Percentiles rank a stretch among this genome's conserved stretches.
These are phyloP conservation scores for Polytolypa hystricis DNA, from an alignment of 2,329 filamentous ascomycete genomes.

Conservation along the genomic window DNA sequence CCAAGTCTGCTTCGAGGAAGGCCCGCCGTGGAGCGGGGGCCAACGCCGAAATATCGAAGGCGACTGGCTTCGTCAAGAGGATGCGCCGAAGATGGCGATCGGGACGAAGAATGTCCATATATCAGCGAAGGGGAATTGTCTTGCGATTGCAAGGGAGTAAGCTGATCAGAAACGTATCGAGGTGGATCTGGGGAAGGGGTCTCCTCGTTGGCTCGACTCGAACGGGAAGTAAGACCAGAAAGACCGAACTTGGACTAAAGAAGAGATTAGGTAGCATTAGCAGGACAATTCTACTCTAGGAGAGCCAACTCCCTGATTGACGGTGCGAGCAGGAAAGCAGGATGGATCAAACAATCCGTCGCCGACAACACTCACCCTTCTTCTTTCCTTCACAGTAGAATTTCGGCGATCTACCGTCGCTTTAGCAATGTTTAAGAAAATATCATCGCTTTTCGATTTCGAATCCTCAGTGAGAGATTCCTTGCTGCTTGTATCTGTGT, in stretches of 20 bases:
- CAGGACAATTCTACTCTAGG: too few species aligned
- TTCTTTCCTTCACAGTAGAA: constrained; percentile 27
- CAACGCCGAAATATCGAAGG: constrained; percentile 22
- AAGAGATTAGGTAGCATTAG: background rate
- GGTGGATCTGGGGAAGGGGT: constrained; percentile 27
- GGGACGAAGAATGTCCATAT: constrained; percentile 18
- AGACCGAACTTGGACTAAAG: constrained; percentile 27
- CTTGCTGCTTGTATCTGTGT: constrained; percentile 15
- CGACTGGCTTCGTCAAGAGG: constrained; percentile 29
- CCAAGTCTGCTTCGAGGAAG: constrained; percentile 26
- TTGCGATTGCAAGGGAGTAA: constrained; percentile 26
- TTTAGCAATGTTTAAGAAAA: constrained; percentile 38
- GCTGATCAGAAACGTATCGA: constrained; percentile 19
- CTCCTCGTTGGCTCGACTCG: constrained; percentile 21
- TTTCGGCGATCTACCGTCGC: constrained; percentile 28
- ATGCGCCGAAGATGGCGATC: constrained; percentile 25
- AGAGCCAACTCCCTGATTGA: too few species aligned
- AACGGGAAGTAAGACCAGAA: constrained; percentile 26
- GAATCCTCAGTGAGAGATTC: constrained; percentile 27
- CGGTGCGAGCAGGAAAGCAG: background rate
- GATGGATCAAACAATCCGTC: background rate
- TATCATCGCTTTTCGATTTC: constrained; percentile 31
- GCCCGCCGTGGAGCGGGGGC: constrained; percentile 27
- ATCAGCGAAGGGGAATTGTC: constrained; percentile 22
- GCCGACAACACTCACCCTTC: constrained; percentile 9